A percentile compares a stretch with the other conserved stretches of the same genome.
Conservation (phyloP, 2,329 filamentous ascomycete genomes). For the Thelonectria discophora region DNA sequence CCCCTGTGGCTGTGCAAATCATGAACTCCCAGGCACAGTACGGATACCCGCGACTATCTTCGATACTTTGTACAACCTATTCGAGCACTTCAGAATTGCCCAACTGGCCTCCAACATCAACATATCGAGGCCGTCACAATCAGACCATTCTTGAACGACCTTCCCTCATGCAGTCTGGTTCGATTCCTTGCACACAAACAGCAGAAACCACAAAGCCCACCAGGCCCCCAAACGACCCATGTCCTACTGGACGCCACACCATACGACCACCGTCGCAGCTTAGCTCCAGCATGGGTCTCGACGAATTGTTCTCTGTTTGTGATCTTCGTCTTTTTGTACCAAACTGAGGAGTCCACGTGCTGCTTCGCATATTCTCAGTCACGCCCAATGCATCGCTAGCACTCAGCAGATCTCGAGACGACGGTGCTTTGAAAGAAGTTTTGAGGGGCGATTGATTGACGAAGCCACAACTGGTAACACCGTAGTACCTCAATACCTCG, state of each 20-base stretch:
- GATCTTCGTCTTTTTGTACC: slow-evolving; percentile 33
- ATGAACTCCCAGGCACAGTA: neutral
- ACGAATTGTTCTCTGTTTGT: slow-evolving; percentile 18
- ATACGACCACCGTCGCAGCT: slow-evolving; percentile 19
- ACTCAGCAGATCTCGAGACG: slow-evolving; percentile 5
- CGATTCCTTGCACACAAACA: slow-evolving; percentile 10
- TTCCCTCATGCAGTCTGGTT: slow-evolving; percentile 36
- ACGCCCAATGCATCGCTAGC: slow-evolving; percentile 1
- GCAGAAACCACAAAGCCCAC: slow-evolving; percentile 10
- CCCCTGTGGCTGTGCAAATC: slow-evolving; percentile 19
- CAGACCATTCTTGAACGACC: slow-evolving; percentile 37
- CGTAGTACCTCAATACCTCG: neutral
- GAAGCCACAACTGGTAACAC: slow-evolving; percentile 11
- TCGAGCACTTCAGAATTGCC: slow-evolving; percentile 6
- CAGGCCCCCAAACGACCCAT: slow-evolving; percentile 27
- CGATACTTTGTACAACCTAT: neutral
- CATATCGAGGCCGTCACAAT: slow-evolving; percentile 34
- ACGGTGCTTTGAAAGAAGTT: neutral
- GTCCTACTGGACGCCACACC: slow-evolving; percentile 34
- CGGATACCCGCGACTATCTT: neutral
- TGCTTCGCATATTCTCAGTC: slow-evolving; percentile 26
- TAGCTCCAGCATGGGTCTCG: slow-evolving; percentile 25
- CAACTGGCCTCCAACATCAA: slow-evolving; percentile 23
- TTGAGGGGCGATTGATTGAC: slow-evolving; percentile 1
- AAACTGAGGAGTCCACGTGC: slow-evolving; percentile 32